phyloP scores from a whole-genome alignment of 768 basidiomycete genomes.

The Naganishia onofrii region DNA sequence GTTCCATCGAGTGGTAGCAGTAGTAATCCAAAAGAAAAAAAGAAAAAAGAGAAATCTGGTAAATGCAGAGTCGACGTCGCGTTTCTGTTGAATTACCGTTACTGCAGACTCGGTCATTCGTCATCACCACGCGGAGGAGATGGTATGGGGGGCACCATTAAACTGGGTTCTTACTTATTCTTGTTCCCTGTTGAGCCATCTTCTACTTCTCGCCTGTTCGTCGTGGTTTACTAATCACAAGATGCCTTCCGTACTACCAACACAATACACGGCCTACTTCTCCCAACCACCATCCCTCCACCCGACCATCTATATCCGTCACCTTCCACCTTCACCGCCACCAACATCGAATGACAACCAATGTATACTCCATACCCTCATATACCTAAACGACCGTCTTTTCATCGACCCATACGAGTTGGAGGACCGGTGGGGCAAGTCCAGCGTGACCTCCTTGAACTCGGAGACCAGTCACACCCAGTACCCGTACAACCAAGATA shows the following conservation, averaged over 20 bases:
- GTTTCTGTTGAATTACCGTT: too few relatives aligned
- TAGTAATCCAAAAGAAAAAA: too few relatives aligned
- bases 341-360: background rate
- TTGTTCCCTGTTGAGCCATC: background rate
- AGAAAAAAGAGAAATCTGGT: too few relatives aligned
- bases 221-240: background rate
- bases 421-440: conserved; percentile 21
- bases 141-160: too few relatives aligned
- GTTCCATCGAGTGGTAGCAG: conserved; percentile 2
- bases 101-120: background rate
- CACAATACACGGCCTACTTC: conserved; percentile 5
- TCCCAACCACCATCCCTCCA: conserved; percentile 15
- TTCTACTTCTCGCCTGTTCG: background rate
- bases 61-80: too few relatives aligned
- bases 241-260: background rate
- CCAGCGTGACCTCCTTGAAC: too few relatives aligned
- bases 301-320: conserved; percentile 18
- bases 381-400: conserved; percentile 23
- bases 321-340: background rate
- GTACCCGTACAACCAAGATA: too few relatives aligned
- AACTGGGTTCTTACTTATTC: background rate
- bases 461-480: too few relatives aligned
- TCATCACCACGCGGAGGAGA: conserved; percentile 11
- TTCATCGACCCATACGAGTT: conserved; percentile 29
- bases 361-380: conserved; percentile 2